These are phyloP conservation scores for Xylaria sp. DNA, from an alignment of 2,329 filamentous ascomycete species.

Conservation along the genomic window DNA sequence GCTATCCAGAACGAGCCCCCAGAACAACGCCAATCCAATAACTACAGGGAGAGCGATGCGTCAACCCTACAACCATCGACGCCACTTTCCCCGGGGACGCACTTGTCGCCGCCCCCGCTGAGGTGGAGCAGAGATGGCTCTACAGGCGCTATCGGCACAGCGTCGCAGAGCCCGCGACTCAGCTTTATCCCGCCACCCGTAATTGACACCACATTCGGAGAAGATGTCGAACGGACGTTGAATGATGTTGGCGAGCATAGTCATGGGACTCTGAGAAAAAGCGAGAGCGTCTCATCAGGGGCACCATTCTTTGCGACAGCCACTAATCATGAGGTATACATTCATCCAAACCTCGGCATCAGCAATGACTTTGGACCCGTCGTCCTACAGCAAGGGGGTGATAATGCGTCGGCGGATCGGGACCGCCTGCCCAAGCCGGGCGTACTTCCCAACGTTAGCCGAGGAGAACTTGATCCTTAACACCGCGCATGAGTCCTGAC, in stretches of 20 bases:
- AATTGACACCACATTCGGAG: constrained; percentile 42
- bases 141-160: constrained; percentile 23
- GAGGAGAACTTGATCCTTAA: constrained; percentile 26
- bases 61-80: constrained; percentile 31
- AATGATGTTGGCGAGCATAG: background rate
- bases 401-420: constrained; percentile 21
- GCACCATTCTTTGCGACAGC: background rate
- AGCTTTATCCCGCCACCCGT: constrained; percentile 44
- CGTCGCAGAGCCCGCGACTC: constrained; percentile 42
- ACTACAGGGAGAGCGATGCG: background rate
- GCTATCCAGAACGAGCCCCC: constrained; percentile 20
- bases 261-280: background rate
- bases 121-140: constrained; percentile 17
- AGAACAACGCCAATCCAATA: constrained; percentile 9
- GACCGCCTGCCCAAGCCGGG: constrained; percentile 38
- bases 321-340: background rate
- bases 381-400: constrained; percentile 39
- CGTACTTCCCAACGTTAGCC: constrained; percentile 9
- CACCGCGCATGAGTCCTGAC: constrained; percentile 40
- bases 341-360: background rate
- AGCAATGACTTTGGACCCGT: constrained; percentile 19
- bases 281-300: background rate
- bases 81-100: constrained; percentile 29
- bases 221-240: constrained; percentile 22
- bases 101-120: constrained; percentile 25